Evolutionary conservation across 2,329 filamentous ascomycete species (phyloP).

Genomic region (Fusarium chlamydosporum): DNA sequence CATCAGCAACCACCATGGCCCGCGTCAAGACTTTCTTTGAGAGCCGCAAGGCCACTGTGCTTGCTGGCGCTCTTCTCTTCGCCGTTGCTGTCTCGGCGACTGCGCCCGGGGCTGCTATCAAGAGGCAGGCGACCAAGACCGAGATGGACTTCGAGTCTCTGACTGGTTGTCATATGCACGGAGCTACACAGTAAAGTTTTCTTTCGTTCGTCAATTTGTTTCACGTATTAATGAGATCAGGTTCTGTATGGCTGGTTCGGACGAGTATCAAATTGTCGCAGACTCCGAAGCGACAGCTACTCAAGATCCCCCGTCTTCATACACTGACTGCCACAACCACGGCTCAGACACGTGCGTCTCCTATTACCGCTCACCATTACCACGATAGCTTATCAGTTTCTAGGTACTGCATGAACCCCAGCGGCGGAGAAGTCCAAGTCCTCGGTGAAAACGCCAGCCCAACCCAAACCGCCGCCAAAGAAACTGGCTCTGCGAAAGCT

Average conservation of each 20-base stretch:
- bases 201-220: fast-evolving
- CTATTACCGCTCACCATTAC: fast-evolving
- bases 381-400: neutral
- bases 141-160: constrained; percentile 36
- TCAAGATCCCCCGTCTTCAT: constrained; percentile 39
- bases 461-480: constrained; percentile 24
- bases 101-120: constrained; percentile 30
- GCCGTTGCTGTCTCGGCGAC: constrained; percentile 43
- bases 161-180: constrained; percentile 46
- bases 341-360: constrained; percentile 36
- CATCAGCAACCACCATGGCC: constrained; percentile 31
- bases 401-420: constrained; percentile 49
- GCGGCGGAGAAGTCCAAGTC: constrained; percentile 47
- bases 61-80: constrained; percentile 34
- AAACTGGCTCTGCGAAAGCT: constrained; percentile 21
- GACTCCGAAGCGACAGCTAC: constrained; percentile 37
- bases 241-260: constrained; percentile 43
- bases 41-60: constrained; percentile 23
- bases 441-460: constrained; percentile 34
- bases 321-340: constrained; percentile 47
- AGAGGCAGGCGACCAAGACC: constrained; percentile 39
- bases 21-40: constrained; percentile 26
- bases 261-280: constrained; percentile 44
- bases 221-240: constrained; percentile 7
- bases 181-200: constrained; percentile 35